Evolutionary conservation across 306 rosid species (phyloP), one percentile per base, ranked within the genome.

Genomic region (Gynostemma pentaphyllum): DNA sequence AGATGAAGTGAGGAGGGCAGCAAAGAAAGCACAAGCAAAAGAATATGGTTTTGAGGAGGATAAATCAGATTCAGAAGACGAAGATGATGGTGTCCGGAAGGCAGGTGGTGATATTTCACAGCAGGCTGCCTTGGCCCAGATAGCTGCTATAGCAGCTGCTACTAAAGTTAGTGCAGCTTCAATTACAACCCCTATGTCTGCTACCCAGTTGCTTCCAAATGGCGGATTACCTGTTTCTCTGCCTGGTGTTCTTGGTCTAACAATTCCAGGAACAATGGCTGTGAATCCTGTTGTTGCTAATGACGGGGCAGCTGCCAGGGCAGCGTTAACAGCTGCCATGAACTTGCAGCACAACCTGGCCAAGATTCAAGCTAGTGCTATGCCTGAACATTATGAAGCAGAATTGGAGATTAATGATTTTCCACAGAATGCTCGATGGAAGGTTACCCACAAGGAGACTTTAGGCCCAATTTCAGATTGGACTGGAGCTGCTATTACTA

Each of bases 401-500:
- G 97, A 87, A 72, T 76, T 87, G 75, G 97, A 90, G 77, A 90
- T 90, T 69, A 87, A 90, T 70, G 97, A 90, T 78, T 90, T 90
- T 64, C 97, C 97, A 28, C 97, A 90, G 79, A 90, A 85, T 81
- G 97, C 97, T 56, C 73, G 97, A 59, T 90, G 96, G 97, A 90
- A 87, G 79, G 97, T 90, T 45, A 87, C 96, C 30, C 97, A 90
- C 76, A 90, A 90, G 87, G 97, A 90, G 70, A 90, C 97, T 24
- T 79, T 87, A 70, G 97, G 94, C 13, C 95, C 96, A 21, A 83
- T 87, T 69, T 87, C 91, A 5, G 96, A 87, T 36, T 90, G 94
- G 94, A 87, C 96, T 18, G 97, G 97, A 80, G 97, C 96, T 44
- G 97, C 97, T 37, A 90, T 90, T 72, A 87, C 97, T 64, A 90